Evolutionary conservation across 768 basidiomycete species (phyloP).

Genomic region (Lactarius pseudohatsudake): DNA sequence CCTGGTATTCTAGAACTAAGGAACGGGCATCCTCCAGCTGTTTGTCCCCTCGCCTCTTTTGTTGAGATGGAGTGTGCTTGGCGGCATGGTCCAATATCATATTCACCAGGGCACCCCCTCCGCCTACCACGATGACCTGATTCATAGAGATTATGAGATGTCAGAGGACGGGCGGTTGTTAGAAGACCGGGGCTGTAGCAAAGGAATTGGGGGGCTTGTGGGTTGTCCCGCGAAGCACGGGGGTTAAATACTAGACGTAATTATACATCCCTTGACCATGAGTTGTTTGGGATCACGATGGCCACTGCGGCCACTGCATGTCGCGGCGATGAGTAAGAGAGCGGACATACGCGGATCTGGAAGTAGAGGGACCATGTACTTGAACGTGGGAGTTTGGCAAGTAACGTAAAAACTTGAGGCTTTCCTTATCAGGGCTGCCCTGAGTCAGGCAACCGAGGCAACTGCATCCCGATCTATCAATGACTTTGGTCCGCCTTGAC

Average conservation of each 20-base stretch:
- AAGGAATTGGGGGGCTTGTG: background rate
- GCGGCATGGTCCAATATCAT: background rate
- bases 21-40: background rate
- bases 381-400: background rate
- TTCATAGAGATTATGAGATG: background rate
- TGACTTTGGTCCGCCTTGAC: background rate
- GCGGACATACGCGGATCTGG: background rate
- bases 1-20: background rate
- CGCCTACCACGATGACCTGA: background rate
- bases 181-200: background rate
- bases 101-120: background rate
- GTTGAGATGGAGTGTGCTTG: slow-evolving; percentile 1
- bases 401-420: background rate
- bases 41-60: slow-evolving; percentile 7
- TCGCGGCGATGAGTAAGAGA: background rate
- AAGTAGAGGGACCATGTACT: background rate
- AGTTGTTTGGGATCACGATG: background rate
- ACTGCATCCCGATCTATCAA: background rate
- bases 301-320: background rate
- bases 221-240: background rate
- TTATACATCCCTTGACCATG: background rate
- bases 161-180: background rate
- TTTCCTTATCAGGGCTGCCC: background rate
- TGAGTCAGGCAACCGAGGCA: too few species aligned
- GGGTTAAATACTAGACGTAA: background rate